Evolutionary conservation across 495 filamentous ascomycete genomes (phyloP), one percentile per base, ranked within the genome.

Genomic region (Podospora fimiseda): DNA sequence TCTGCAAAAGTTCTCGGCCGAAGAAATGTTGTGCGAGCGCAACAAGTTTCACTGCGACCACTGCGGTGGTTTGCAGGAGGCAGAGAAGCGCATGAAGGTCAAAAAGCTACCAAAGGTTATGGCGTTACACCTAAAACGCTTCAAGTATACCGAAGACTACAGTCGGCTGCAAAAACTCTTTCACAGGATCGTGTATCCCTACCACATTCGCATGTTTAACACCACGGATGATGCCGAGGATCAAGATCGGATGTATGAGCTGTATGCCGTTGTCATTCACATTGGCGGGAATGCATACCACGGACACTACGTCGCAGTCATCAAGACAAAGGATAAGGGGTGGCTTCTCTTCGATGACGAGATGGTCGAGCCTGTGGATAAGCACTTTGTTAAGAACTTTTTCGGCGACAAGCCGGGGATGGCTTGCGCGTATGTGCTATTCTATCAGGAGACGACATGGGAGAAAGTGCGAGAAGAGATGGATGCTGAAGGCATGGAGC

Each of bases 31-130:
- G 51, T 97, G 93, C 63, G 93, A 98, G 70, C 80, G 89, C 51
- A 98, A 98, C 73, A 92, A 98, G 60, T 98, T 98, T 58, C 93
- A 97, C 64, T 98, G 93, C 67, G 93, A 98, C 64, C 89, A 89
- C 56, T 98, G 93, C 57, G 93, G 94, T 43, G 94, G 94, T 3
- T 73, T 98, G 18, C 94, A 98, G 70, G 93, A 98, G 70, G 93
- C 93, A 0, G 93, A 97, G 64, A 98, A 98, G 74, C 80, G 93
- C 13, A 98, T 98, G 93, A 98, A 98, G 75, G 90, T 98, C 56
- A 98, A 98, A 70, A 82, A 89, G 50, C 72, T 96, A 55, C 93
- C 93, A 1, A 89, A 87, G 59, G 90, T 98, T 37, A 68, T 98
- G 51, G 90, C 93, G 8, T 70, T 98, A 47, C 94, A 98, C 60